A percentile compares a stretch with the other conserved stretches of the same genome.
Conservation (phyloP, 768 basidiomycete species). For the Agrocybe chaxingu region DNA sequence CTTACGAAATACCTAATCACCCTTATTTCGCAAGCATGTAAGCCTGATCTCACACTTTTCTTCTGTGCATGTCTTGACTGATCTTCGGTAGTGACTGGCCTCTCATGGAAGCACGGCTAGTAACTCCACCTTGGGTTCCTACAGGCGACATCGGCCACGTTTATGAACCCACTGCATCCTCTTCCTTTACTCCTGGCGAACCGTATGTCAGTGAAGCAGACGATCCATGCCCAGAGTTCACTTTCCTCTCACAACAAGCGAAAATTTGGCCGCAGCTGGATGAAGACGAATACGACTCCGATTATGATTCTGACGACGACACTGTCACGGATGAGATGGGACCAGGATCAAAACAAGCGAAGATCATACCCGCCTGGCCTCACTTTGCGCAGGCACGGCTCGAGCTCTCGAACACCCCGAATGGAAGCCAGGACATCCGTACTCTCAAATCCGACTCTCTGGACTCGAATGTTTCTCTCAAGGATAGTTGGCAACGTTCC, state of each 20-base stretch:
- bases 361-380: background rate
- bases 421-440: background rate
- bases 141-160: slow-evolving; percentile 16
- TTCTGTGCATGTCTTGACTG: background rate
- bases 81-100: slow-evolving; percentile 22
- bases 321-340: slow-evolving; percentile 2
- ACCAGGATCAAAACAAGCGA: background rate
- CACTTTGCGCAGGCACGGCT: background rate
- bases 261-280: background rate
- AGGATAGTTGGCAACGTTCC: slow-evolving; percentile 13
- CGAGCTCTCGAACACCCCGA: background rate
- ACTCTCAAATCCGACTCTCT: background rate
- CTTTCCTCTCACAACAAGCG: slow-evolving; percentile 12
- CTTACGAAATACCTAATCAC: slow-evolving; percentile 25
- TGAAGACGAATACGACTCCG: slow-evolving; percentile 8
- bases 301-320: slow-evolving; percentile 3
- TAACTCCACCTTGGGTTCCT: slow-evolving; percentile 24
- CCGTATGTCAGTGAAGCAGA: slow-evolving; percentile 12
- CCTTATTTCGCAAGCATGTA: slow-evolving; percentile 29
- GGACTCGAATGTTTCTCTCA: background rate
- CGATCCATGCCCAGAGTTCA: slow-evolving; percentile 19
- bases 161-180: slow-evolving; percentile 13
- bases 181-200: slow-evolving; percentile 12
- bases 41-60: slow-evolving; percentile 6
- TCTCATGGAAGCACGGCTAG: slow-evolving; percentile 18